Evolutionary conservation across 1,139 yeast species (phyloP).

Genomic region (Scheffersomyces segobiensis): DNA sequence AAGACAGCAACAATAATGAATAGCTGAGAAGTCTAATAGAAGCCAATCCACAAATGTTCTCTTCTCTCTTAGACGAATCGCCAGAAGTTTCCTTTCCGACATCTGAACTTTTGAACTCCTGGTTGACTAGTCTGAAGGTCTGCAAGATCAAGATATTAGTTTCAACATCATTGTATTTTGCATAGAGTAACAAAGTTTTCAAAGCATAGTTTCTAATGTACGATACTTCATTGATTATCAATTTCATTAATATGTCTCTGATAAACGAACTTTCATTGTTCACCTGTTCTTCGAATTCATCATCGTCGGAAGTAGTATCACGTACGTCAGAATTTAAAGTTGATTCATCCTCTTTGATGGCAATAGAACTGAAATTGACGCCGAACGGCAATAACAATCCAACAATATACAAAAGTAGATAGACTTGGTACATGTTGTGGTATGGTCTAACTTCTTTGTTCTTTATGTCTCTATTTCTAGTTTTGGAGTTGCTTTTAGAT

Average conservation of each 20-base stretch:
- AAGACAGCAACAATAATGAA: slow-evolving; percentile 39
- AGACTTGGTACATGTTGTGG: slow-evolving; percentile 38
- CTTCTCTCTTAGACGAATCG: slow-evolving; percentile 15
- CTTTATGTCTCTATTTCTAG: slow-evolving; percentile 17
- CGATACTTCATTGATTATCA: slow-evolving; percentile 34
- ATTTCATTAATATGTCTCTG: slow-evolving; percentile 30
- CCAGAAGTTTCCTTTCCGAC: slow-evolving; percentile 16
- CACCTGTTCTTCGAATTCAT: slow-evolving; percentile 16
- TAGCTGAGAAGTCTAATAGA: slow-evolving; percentile 32
- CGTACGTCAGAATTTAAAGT: slow-evolving; percentile 9
- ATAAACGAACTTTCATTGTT: slow-evolving; percentile 24
- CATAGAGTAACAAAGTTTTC: slow-evolving; percentile 32
- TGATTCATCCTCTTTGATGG: slow-evolving; percentile 12
- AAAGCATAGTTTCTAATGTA: slow-evolving; percentile 41
- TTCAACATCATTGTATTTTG: slow-evolving; percentile 33
- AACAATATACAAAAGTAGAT: slow-evolving; percentile 30
- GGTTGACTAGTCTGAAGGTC: slow-evolving; percentile 33
- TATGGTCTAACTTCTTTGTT: slow-evolving; percentile 26
- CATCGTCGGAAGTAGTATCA: slow-evolving; percentile 23
- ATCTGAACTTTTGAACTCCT: slow-evolving; percentile 28
- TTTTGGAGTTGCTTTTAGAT: slow-evolving; percentile 21
- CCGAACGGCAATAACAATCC: slow-evolving; percentile 41
- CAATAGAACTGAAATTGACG: slow-evolving; percentile 31
- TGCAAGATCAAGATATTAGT: slow-evolving; percentile 37
- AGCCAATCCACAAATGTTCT: slow-evolving; percentile 23